phyloP scores from a whole-genome alignment of 2,329 filamentous ascomycete genomes.

The Elsinoe batatas region DNA sequence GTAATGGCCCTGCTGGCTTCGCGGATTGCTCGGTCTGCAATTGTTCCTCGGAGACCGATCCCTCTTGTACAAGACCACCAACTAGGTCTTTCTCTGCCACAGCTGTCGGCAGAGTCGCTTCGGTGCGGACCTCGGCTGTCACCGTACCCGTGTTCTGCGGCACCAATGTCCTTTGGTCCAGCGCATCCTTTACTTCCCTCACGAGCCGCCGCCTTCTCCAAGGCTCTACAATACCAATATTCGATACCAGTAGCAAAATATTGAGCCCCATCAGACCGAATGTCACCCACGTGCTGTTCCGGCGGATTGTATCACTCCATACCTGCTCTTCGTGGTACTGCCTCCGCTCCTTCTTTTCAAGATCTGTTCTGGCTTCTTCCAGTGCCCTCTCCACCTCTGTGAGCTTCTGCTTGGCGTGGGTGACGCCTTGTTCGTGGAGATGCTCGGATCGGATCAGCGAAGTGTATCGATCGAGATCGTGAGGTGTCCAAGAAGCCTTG shows the following conservation, averaged over 20 bases:
- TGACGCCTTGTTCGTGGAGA: slow-evolving; percentile 77
- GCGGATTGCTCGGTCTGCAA: slow-evolving; percentile 20
- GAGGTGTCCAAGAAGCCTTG: slow-evolving; percentile 82
- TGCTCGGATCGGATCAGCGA: slow-evolving; percentile 85
- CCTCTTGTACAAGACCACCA: background rate
- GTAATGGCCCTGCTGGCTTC: slow-evolving; percentile 16
- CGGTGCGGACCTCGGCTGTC: background rate
- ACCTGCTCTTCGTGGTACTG: slow-evolving; percentile 99
- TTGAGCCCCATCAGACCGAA: slow-evolving; percentile 98
- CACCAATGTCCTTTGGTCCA: slow-evolving; percentile 57
- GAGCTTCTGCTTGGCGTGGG: slow-evolving; percentile 59
- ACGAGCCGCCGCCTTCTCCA: slow-evolving; percentile 79
- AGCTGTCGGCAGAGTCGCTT: background rate
- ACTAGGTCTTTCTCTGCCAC: background rate
- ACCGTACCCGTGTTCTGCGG: background rate
- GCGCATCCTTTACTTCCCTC: slow-evolving; percentile 58
- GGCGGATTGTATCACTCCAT: slow-evolving; percentile 93
- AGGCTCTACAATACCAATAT: slow-evolving; percentile 85
- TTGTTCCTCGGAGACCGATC: slow-evolving; percentile 13
- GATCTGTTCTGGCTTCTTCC: slow-evolving; percentile 62
- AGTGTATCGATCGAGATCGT: slow-evolving; percentile 90
- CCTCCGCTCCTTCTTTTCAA: slow-evolving; percentile 75
- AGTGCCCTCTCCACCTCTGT: slow-evolving; percentile 68
- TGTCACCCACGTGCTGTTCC: slow-evolving; percentile 96
- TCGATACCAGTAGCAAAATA: slow-evolving; percentile 73